Conservation (phyloP, 1,284 basidiomycete genomes). For the Mycosarcoma mackinlayi region DNA sequence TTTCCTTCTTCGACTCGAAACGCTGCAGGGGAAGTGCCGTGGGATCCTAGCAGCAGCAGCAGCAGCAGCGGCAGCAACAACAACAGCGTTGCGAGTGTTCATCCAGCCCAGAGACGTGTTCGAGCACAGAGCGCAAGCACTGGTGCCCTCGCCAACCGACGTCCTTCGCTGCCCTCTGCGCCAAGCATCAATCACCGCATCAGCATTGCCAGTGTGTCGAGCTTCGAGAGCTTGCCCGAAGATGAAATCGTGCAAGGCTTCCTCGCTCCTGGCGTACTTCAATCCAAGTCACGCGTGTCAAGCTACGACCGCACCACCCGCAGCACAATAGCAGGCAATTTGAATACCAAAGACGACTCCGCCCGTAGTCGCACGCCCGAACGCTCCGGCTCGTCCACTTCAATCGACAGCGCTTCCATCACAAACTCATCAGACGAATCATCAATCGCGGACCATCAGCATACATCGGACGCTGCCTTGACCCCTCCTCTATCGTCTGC, state of each 20-base stretch:
- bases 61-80: slow-evolving; percentile 1
- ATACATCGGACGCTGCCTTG: slow-evolving; percentile 9
- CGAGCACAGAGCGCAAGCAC: slow-evolving; percentile 36
- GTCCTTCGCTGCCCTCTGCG: slow-evolving; percentile 55
- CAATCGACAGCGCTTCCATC: slow-evolving; percentile 18
- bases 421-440: slow-evolving; percentile 10
- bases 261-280: slow-evolving; percentile 13
- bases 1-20: slow-evolving; percentile 18
- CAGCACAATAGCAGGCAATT: slow-evolving; percentile 5
- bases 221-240: slow-evolving; percentile 63
- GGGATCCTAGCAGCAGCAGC: slow-evolving; percentile 6
- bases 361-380: slow-evolving; percentile 9
- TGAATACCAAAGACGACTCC: slow-evolving; percentile 4
- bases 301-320: slow-evolving; percentile 38
- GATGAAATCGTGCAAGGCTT: slow-evolving; percentile 52
- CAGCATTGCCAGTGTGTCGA: slow-evolving; percentile 56
- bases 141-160: slow-evolving; percentile 19
- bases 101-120: slow-evolving; percentile 18
- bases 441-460: slow-evolving; percentile 1
- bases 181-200: slow-evolving; percentile 48
- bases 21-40: background rate
- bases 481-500: slow-evolving; percentile 15
- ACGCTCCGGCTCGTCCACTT: slow-evolving; percentile 11
- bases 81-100: background rate
- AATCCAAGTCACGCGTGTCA: slow-evolving; percentile 19